Percentiles rank a stretch among this genome's conserved stretches.
Conservation (phyloP, 352 stramenopile species). For the Blastocystis sp. region DNA sequence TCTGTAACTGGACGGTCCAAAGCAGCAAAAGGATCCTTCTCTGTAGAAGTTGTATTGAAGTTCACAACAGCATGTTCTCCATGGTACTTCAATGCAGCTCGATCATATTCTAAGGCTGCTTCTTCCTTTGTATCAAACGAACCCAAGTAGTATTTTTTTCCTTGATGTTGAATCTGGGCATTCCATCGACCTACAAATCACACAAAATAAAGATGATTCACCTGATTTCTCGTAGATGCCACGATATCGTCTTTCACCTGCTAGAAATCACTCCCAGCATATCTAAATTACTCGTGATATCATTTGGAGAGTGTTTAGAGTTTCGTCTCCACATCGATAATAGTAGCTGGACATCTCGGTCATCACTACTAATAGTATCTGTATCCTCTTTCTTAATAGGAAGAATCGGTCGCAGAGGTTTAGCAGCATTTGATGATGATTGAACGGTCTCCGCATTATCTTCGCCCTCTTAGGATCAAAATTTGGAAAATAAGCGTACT, state of each 20-base stretch:
- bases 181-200: conserved; percentile 28
- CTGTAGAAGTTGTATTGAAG: not conserved
- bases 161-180: conserved; percentile 47
- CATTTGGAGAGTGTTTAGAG: too few species aligned
- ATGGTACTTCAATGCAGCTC: not conserved
- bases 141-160: conserved; percentile 55
- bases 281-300: too few species aligned
- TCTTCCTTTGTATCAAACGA: conserved; percentile 26
- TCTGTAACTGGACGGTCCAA: not conserved
- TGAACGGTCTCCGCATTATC: not conserved
- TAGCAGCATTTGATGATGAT: not conserved
- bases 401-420: not conserved
- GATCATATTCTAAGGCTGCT: conserved; percentile 30
- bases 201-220: not conserved
- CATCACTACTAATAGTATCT: not conserved
- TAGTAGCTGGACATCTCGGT: conserved; percentile 11
- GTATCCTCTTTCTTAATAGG: not conserved
- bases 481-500: not conserved
- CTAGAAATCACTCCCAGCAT: not conserved
- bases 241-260: not conserved
- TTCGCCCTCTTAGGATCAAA: not conserved
- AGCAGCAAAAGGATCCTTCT: not conserved
- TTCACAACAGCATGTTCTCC: conserved; percentile 2
- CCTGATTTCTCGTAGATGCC: conserved; percentile 43
- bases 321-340: conserved; percentile 4